Conservation (phyloP, 306 rosid genomes). For the Malus sylvestris region DNA sequence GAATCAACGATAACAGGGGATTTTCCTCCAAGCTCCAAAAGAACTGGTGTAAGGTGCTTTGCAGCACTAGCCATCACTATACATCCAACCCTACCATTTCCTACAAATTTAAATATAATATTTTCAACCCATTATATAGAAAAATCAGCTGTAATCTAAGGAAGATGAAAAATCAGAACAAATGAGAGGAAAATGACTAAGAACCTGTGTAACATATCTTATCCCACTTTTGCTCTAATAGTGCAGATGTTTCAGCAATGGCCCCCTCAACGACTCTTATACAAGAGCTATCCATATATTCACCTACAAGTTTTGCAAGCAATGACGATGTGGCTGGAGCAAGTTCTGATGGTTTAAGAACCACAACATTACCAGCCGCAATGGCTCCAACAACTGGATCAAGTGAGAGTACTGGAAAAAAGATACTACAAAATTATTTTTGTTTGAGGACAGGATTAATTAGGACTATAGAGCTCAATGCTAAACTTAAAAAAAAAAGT, state of each 20-base stretch:
- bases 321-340: conserved; percentile 87
- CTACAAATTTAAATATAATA: conserved; percentile 25
- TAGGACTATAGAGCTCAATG: conserved; percentile 1
- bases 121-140: neutral
- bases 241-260: conserved; percentile 70
- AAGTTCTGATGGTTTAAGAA: conserved; percentile 91
- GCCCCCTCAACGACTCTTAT: conserved; percentile 86
- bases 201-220: conserved; percentile 95
- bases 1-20: conserved; percentile 85
- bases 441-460: neutral
- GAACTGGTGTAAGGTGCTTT: conserved; percentile 94
- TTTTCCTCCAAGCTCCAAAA: conserved; percentile 98
- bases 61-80: conserved; percentile 96
- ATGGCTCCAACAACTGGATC: conserved; percentile 97
- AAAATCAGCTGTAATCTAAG: neutral
- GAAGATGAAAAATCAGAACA: conserved; percentile 8
- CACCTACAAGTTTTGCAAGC: conserved; percentile 55
- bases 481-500: conserved; percentile 4
- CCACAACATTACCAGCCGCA: conserved; percentile 94
- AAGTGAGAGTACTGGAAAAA: conserved; percentile 69
- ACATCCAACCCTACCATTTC: conserved; percentile 77
- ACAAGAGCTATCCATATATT: conserved; percentile 69
- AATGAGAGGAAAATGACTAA: conserved; percentile 7
- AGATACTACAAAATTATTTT: conserved; percentile 9
- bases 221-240: conserved; percentile 98